Conservation (phyloP, 306 rosid genomes). For the Cucumis sativus region Cucumber_9930_V3 NC_026655.2:9361501-9362000, state of each 20-base stretch:
- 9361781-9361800: background rate
- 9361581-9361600: background rate
- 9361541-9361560: too few species aligned
- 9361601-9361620: background rate
- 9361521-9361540: background rate
- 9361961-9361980: constrained; percentile 73
- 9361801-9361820: background rate
- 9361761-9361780: background rate
- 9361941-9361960: constrained; percentile 93
- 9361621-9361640: background rate
- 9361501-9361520: background rate
- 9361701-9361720: background rate
- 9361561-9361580: background rate
- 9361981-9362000: constrained; percentile 81
- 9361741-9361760: background rate
- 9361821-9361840: too few species aligned
- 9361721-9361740: background rate
- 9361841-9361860: background rate
- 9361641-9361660: background rate
- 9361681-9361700: background rate
- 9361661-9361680: background rate
- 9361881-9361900: constrained; percentile 2
- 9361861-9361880: constrained; percentile 8
- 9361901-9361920: constrained; percentile 33
- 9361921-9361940: constrained; percentile 65